Evolutionary conservation across 1,139 yeast genomes (phyloP).

Genomic region (Candida sp.): DNA sequence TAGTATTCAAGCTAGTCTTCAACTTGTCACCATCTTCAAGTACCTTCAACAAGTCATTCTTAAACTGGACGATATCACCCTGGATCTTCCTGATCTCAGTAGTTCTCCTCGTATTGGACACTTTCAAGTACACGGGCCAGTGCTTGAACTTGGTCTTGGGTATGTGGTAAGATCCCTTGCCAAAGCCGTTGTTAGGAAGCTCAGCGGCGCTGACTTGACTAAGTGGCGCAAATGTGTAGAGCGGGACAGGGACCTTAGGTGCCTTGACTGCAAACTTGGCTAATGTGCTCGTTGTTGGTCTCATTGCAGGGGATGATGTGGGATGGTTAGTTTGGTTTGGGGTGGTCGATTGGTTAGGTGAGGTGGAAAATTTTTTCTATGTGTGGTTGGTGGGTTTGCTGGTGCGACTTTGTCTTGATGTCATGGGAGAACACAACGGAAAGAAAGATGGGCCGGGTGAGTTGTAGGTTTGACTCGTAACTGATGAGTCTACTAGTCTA

Average conservation of each 20-base stretch:
- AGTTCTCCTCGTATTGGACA: slow-evolving; percentile 53
- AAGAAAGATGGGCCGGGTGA: no score
- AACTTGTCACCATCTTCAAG: slow-evolving; percentile 28
- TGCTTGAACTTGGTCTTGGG: slow-evolving; percentile 62
- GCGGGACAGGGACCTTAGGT: slow-evolving; percentile 6
- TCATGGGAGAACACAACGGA: no score
- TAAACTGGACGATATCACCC: slow-evolving; percentile 64
- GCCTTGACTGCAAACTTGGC: slow-evolving; percentile 4
- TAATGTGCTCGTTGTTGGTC: slow-evolving; percentile 17
- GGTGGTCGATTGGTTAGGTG: no score
- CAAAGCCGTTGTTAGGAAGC: slow-evolving; percentile 41
- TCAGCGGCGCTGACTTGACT: slow-evolving; percentile 7
- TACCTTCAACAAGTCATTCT: slow-evolving; percentile 58
- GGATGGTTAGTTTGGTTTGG: neutral
- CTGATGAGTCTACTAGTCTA: no score
- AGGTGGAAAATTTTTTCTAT: no score
- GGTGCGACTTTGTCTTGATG: no score
- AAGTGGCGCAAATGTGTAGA: slow-evolving; percentile 9
- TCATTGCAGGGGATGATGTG: slow-evolving; percentile 17
- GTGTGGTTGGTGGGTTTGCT: no score
- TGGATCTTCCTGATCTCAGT: slow-evolving; percentile 69
- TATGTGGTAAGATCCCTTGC: slow-evolving; percentile 49
- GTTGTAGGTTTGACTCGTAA: no score
- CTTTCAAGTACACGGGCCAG: slow-evolving; percentile 71
- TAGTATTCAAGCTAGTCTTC: slow-evolving; percentile 46